Evolutionary conservation across 768 basidiomycete species (phyloP), one percentile per base, ranked within the genome.

Genomic region (Royoungia palumana): DNA sequence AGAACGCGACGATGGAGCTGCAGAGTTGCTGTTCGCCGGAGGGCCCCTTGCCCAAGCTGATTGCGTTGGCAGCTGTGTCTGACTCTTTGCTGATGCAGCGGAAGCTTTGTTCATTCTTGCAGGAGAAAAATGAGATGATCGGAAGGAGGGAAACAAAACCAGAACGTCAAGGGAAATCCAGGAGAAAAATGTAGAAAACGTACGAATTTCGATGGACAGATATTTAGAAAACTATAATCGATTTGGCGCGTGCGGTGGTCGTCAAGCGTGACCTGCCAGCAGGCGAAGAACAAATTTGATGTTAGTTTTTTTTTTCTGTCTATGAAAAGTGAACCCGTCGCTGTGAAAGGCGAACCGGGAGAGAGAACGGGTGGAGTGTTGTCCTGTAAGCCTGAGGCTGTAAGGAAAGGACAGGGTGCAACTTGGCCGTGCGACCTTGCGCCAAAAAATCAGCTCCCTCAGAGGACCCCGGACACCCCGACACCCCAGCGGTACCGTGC

Each of bases 21-120:
- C 71, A 46, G 82, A 67, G 12, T 49, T 67, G 54, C 59, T 72
- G 57, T 68, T 77, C 72, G 79, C 78, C 47, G 92, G 90, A 44
- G 91, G 91, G 69, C 91, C 90, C 78, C 73, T 86, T 73, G 87
- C 75, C 92, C 92, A 95, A 77, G 89, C 91, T 72, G 90, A 91
- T 78, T 83, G 81, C 76, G 77, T 68, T 68, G 85, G 73, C 74
- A 85, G 82, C 79, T 76, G 81, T 74, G 81, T 69, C 71, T 79
- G 78, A 75, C 74, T 84, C 81, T 85, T 85, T 73, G 74, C 75
- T 70, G 86, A 74, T 70, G 81, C 76, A 70, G 85, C 80, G 59
- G 87, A 83, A 73, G 81, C 81, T 85, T 86, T 93, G 89, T 89
- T 94, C 92, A 94, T 94, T 90, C 88, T 90, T 57, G 9, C 14